phyloP scores from a whole-genome alignment of 2,329 filamentous ascomycete species.

The Fusarium sp. region DNA sequence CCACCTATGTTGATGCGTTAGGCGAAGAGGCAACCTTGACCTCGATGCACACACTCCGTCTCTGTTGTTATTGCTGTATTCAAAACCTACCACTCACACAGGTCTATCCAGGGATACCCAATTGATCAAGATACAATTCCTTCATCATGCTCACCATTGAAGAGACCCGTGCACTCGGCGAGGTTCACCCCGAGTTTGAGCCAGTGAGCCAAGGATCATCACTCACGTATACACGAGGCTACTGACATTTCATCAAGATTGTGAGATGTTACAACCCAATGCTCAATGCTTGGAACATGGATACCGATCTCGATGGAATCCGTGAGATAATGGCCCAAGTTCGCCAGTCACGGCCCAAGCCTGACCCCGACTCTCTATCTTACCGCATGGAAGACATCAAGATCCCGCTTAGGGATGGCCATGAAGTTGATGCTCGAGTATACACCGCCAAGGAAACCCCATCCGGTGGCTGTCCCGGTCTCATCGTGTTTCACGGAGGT shows the following conservation, averaged over 20 bases:
- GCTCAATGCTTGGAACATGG: slow-evolving; percentile 35
- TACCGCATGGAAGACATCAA: slow-evolving; percentile 38
- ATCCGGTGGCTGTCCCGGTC: slow-evolving; percentile 33
- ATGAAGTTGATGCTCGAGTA: slow-evolving; percentile 33
- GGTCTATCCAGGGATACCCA: not conserved
- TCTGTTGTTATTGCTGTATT: not conserved
- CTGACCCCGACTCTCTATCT: slow-evolving; percentile 26
- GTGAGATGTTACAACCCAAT: slow-evolving; percentile 31
- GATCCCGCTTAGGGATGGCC: slow-evolving; percentile 38
- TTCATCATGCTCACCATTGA: slow-evolving; percentile 42
- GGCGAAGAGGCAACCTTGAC: not conserved
- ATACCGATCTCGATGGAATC: slow-evolving; percentile 38
- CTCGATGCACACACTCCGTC: not conserved
- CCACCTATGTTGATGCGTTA: not conserved
- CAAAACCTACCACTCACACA: not conserved
- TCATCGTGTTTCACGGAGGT: slow-evolving; percentile 47
- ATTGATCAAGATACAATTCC: not conserved
- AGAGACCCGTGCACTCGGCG: slow-evolving; percentile 37
- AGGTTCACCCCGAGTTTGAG: slow-evolving; percentile 35
- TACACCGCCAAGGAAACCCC: slow-evolving; percentile 35
- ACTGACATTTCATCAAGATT: slow-evolving; percentile 16
- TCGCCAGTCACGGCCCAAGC: slow-evolving; percentile 14
- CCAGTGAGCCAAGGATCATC: slow-evolving; percentile 3
- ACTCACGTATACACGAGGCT: not conserved
- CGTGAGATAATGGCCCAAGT: slow-evolving; percentile 33